Evolutionary conservation across 768 basidiomycete species (phyloP).

Genomic region (Lentinula aciculospora): DNA sequence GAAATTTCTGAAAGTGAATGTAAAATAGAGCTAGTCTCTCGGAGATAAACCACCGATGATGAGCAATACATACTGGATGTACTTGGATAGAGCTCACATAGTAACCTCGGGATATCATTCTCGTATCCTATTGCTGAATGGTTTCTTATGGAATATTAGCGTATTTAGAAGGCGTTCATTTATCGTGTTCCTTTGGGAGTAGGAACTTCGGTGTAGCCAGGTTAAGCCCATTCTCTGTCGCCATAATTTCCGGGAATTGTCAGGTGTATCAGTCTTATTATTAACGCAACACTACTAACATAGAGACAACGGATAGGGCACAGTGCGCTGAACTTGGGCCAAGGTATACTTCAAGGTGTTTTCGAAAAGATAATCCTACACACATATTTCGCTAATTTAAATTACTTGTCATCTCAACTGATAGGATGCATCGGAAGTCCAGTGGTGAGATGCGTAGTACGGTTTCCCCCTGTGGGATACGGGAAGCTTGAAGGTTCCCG

Average conservation of each 20-base stretch:
- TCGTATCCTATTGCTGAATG: neutral
- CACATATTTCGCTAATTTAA: too few relatives aligned
- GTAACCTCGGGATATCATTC: neutral
- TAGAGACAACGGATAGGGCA: too few relatives aligned
- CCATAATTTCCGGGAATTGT: neutral
- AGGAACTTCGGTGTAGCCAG: too few relatives aligned
- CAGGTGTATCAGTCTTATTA: neutral
- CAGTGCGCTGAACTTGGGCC: too few relatives aligned
- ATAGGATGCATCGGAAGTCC: neutral
- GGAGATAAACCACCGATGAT: too few relatives aligned
- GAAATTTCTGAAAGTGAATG: neutral
- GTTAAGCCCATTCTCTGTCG: too few relatives aligned
- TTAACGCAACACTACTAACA: neutral
- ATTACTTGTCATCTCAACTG: neutral
- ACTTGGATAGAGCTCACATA: neutral
- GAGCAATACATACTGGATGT: too few relatives aligned
- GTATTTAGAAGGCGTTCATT: neutral
- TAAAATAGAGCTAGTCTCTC: neutral
- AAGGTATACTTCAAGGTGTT: neutral
- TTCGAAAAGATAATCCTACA: neutral
- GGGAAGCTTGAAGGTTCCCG: neutral
- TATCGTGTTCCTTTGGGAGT: neutral
- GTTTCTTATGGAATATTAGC: constrained; percentile 5
- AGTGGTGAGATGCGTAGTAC: neutral
- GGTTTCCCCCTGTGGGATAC: neutral